phyloP scores from a whole-genome alignment of 2,329 filamentous ascomycete genomes.

The Trichophaea hybrida region DNA sequence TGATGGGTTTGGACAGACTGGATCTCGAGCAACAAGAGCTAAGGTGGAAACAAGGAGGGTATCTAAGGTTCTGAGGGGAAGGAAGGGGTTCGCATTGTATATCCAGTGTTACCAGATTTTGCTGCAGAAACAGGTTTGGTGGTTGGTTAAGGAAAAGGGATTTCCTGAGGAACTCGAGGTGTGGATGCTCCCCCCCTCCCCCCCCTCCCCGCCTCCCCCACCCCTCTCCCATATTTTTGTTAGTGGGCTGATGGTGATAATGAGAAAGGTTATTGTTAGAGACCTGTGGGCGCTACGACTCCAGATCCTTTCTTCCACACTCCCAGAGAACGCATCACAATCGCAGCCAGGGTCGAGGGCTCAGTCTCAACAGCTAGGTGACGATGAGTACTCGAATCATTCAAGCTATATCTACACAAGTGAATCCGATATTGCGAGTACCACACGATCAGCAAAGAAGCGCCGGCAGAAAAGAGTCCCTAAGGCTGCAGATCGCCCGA shows the following conservation, averaged over 20 bases:
- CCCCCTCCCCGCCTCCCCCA: too few species aligned
- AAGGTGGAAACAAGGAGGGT: conserved; percentile 38
- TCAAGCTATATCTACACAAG: conserved; percentile 21
- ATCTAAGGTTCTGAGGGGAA: conserved; percentile 44
- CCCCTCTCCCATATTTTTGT: background rate
- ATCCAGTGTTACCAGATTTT: conserved; percentile 74
- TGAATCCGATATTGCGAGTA: conserved; percentile 39
- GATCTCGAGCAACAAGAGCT: conserved; percentile 42
- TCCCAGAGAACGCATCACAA: background rate
- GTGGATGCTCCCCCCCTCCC: too few species aligned
- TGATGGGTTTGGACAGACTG: conserved; percentile 51
- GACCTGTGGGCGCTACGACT: conserved; percentile 76
- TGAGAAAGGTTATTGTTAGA: conserved; percentile 42
- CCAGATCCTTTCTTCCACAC: conserved; percentile 36
- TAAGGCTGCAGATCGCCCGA: conserved; percentile 34
- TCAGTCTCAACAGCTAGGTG: background rate
- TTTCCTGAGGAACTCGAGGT: conserved; percentile 63
- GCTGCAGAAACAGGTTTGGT: conserved; percentile 64
- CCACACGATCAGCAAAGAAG: conserved; percentile 37
- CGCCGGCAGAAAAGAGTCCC: conserved; percentile 33
- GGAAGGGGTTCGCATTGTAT: conserved; percentile 60
- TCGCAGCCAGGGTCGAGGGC: background rate
- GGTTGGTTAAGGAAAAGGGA: conserved; percentile 51
- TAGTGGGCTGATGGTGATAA: background rate
- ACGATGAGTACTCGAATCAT: background rate